phyloP scores from a whole-genome alignment of 1,284 basidiomycete species.

The Naganishia liquefaciens region DNA sequence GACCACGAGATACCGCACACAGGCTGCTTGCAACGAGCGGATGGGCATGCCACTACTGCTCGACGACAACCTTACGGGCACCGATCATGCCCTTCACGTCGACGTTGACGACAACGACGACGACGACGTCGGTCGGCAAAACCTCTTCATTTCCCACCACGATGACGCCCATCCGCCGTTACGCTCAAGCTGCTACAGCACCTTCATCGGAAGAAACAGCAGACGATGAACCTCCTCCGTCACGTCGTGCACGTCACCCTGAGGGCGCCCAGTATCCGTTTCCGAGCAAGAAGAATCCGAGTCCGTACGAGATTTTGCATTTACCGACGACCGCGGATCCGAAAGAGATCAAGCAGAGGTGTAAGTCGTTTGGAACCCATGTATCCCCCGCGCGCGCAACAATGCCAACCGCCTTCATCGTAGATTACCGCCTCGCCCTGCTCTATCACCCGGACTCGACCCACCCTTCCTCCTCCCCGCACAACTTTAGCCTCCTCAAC shows the following conservation, averaged over 20 bases:
- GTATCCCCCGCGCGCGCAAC: neutral
- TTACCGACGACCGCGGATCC: slow-evolving; percentile 42
- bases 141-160: neutral
- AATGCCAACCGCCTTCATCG: neutral
- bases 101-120: neutral
- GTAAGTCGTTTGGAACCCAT: slow-evolving; percentile 38
- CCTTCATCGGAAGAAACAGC: neutral
- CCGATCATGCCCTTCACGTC: too few species aligned
- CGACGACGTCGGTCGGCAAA: too few species aligned
- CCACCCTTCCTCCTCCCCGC: slow-evolving; percentile 49
- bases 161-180: neutral
- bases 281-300: slow-evolving; percentile 30
- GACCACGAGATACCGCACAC: too few species aligned
- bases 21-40: too few species aligned
- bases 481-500: slow-evolving; percentile 49
- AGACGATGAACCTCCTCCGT: neutral
- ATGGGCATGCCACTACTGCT: too few species aligned
- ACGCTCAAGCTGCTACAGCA: slow-evolving; percentile 19
- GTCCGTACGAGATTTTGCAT: slow-evolving; percentile 50
- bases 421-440: slow-evolving; percentile 52
- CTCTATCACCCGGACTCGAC: slow-evolving; percentile 53
- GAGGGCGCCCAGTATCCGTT: slow-evolving; percentile 26
- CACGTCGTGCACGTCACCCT: neutral
- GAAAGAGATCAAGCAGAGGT: slow-evolving; percentile 48
- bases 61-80: too few species aligned